Conservation (phyloP, 768 basidiomycete species). For the Auricularia sp. region DNA sequence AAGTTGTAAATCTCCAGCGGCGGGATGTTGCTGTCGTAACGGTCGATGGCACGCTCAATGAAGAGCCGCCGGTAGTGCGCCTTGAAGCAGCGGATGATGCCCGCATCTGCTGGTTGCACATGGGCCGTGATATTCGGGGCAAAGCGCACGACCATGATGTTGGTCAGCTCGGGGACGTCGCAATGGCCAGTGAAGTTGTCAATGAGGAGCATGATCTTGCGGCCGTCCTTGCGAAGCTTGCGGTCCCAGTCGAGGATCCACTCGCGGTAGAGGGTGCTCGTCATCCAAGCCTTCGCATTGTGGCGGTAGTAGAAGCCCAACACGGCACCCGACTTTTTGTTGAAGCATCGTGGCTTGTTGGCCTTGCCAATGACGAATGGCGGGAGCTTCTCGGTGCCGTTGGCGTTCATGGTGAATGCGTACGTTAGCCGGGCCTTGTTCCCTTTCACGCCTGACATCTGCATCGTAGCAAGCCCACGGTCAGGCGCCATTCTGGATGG, state of each 20-base stretch:
- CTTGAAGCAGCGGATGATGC: slow-evolving; percentile 12
- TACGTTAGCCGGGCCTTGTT: not conserved
- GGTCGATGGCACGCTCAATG: slow-evolving; percentile 20
- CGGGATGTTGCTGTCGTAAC: slow-evolving; percentile 6
- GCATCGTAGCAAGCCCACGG: not conserved
- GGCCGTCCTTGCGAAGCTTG: slow-evolving; percentile 1
- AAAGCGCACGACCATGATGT: slow-evolving; percentile 7
- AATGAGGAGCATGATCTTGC: slow-evolving; percentile 8
- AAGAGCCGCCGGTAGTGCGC: slow-evolving; percentile 24
- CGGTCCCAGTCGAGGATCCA: not conserved
- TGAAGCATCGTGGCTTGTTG: slow-evolving; percentile 19
- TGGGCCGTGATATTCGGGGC: slow-evolving; percentile 11
- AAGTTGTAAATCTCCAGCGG: slow-evolving; percentile 26
- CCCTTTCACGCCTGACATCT: not conserved
- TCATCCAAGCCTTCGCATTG: slow-evolving; percentile 33
- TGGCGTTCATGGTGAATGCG: slow-evolving; percentile 3
- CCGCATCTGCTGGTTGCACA: slow-evolving; percentile 12
- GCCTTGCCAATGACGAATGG: slow-evolving; percentile 27
- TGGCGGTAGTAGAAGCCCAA: slow-evolving; percentile 17
- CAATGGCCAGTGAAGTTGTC: slow-evolving; percentile 10
- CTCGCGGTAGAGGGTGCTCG: slow-evolving; percentile 13
- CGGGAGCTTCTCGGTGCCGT: slow-evolving; percentile 22
- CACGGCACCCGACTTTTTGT: slow-evolving; percentile 13
- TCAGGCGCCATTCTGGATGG: too few relatives aligned
- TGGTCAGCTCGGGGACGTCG: not conserved